Percentiles rank a stretch among this genome's conserved stretches.
Conservation (phyloP, 805 yeast genomes). For the Candida coleopterorum region DNA sequence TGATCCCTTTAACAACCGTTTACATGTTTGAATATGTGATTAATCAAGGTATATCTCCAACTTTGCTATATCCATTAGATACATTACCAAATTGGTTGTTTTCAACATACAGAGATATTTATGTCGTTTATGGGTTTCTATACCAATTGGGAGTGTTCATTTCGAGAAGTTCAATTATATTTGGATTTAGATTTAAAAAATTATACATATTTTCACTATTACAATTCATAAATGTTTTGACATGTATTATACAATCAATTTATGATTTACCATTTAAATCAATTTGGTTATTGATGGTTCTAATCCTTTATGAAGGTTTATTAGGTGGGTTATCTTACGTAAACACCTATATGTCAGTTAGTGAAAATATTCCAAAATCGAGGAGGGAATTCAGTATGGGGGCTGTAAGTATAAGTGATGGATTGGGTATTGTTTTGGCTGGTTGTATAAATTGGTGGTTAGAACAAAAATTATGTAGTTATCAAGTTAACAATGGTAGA, state of each 20-base stretch:
- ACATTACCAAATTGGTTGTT: slow-evolving; percentile 59
- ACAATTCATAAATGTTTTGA: slow-evolving; percentile 58
- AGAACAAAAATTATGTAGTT: slow-evolving; percentile 67
- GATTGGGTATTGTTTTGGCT: slow-evolving; percentile 78
- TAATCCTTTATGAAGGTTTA: slow-evolving; percentile 83
- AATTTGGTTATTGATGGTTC: slow-evolving; percentile 55
- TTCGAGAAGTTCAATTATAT: slow-evolving; percentile 76
- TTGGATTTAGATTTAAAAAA: slow-evolving; percentile 51
- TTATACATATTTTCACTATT: slow-evolving; percentile 61
- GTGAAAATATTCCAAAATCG: slow-evolving; percentile 47
- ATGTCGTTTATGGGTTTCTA: slow-evolving; percentile 84
- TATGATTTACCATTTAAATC: slow-evolving; percentile 50
- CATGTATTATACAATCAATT: slow-evolving; percentile 63
- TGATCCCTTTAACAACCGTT: slow-evolving; percentile 80
- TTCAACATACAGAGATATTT: slow-evolving; percentile 69
- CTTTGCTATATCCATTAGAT: slow-evolving; percentile 70
- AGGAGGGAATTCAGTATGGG: slow-evolving; percentile 34
- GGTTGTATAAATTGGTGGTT: slow-evolving; percentile 71
- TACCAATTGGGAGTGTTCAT: slow-evolving; percentile 92
- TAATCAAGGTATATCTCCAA: slow-evolving; percentile 90
- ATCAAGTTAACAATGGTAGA: slow-evolving; percentile 67
- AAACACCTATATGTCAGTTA: slow-evolving; percentile 76
- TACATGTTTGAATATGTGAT: slow-evolving; percentile 84
- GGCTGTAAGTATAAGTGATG: slow-evolving; percentile 50
- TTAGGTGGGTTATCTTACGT: slow-evolving; percentile 90